A percentile compares a stretch with the other conserved stretches of the same genome.
phyloP scores from a whole-genome alignment of 2,329 filamentous ascomycete species.

The Huntiella bhutanensis region DNA sequence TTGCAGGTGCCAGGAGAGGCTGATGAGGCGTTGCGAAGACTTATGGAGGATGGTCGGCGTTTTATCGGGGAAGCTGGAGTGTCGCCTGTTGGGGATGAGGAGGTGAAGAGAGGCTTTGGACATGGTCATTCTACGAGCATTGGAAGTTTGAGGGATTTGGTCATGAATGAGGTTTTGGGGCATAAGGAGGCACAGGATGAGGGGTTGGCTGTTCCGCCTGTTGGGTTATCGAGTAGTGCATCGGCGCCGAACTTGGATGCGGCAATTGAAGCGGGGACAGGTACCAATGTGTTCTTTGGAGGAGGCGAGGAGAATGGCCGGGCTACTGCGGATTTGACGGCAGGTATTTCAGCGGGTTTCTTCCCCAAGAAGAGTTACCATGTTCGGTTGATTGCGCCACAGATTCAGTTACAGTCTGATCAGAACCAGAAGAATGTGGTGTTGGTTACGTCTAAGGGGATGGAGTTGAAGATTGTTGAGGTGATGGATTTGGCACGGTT shows the following conservation, averaged over 20 bases:
- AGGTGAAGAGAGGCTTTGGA: not conserved
- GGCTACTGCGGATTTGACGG: conserved; percentile 34
- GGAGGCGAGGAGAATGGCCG: conserved; percentile 18
- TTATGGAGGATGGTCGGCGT: conserved; percentile 66
- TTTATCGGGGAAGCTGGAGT: conserved; percentile 41
- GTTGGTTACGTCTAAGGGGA: conserved; percentile 87
- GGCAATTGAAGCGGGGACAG: not conserved
- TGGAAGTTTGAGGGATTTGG: conserved; percentile 7
- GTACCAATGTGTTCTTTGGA: conserved; percentile 9
- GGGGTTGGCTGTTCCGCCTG: not conserved
- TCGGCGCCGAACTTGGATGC: not conserved
- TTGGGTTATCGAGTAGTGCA: not conserved
- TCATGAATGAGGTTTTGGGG: not conserved
- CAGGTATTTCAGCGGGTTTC: conserved; percentile 74
- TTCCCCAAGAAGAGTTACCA: conserved; percentile 86
- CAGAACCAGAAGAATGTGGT: conserved; percentile 96
- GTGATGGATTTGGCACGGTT: conserved; percentile 95
- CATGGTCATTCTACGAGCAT: conserved; percentile 8
- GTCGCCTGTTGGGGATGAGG: not conserved
- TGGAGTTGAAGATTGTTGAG: conserved; percentile 93
- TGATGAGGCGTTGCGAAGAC: conserved; percentile 68
- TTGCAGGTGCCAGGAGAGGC: conserved; percentile 29
- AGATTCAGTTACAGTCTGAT: conserved; percentile 95
- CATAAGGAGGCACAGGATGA: not conserved
- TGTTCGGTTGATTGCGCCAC: conserved; percentile 82